phyloP scores from a whole-genome alignment of 1,284 basidiomycete species.

The Microbotryomycetes sp. region DNA sequence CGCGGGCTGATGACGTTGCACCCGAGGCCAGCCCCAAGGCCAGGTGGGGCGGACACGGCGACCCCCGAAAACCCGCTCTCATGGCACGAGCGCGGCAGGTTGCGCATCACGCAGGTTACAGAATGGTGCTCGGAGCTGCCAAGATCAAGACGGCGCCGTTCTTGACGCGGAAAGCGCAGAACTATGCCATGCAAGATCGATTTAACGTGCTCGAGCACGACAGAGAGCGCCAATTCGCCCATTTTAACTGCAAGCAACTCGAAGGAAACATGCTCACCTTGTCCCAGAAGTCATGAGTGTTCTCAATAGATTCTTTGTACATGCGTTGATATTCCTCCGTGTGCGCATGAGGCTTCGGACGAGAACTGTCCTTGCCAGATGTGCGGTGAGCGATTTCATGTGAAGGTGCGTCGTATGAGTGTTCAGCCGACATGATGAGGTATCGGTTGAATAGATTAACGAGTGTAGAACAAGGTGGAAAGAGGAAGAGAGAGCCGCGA shows the following conservation, averaged over 20 bases:
- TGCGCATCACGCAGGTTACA: too few relatives aligned
- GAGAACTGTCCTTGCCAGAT: background rate
- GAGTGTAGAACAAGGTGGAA: background rate
- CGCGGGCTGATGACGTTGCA: background rate
- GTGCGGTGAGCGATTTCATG: background rate
- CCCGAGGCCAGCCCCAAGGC: background rate
- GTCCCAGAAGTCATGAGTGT: constrained; percentile 80
- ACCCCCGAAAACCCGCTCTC: too few relatives aligned
- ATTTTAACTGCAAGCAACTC: background rate
- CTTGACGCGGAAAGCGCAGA: too few relatives aligned
- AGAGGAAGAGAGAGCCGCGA: background rate
- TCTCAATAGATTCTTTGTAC: constrained; percentile 42
- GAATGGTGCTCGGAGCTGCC: too few relatives aligned
- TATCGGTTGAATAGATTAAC: background rate
- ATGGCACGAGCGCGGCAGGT: too few relatives aligned
- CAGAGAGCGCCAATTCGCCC: background rate
- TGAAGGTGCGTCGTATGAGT: background rate
- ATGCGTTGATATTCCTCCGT: constrained; percentile 52
- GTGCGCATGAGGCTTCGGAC: constrained; percentile 51
- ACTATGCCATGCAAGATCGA: background rate
- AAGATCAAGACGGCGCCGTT: too few relatives aligned
- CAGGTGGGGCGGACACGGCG: background rate
- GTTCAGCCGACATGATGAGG: background rate
- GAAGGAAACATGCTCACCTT: constrained; percentile 49
- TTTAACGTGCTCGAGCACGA: background rate